Base-by-base conservation (phyloP, 768 basidiomycete species). In the Tylopilus intermedius region DNA sequence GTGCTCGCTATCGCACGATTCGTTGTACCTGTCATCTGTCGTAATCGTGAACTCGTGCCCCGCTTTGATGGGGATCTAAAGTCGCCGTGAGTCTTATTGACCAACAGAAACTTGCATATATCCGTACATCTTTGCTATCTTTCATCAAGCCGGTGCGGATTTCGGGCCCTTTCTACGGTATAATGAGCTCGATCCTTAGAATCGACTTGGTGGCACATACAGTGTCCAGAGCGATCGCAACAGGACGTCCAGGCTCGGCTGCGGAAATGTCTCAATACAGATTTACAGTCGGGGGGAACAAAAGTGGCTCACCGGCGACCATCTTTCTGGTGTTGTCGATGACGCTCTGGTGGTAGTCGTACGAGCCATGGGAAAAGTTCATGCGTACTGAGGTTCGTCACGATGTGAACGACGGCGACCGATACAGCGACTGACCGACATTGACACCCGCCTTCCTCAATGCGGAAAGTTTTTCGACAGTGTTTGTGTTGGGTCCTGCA, bases 321-420 rank as follows among this genome's bases (percentile, higher is more conserved):
- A 88, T 86, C 68, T 84, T 86, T 64, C 94, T 80, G 47, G 93
- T 88, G 78, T 98, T 98, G 76, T 98, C 94, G 68, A 99, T 93
- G 61, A 98, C 96, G 59, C 90, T 94, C 76, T 99, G 94, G 75
- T 98, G 96, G 71, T 95, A 98, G 64, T 94, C 93, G 72, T 99
- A 94, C 51, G 87, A 88, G 44, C 96, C 96, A 83, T 99, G 96
- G 50, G 95, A 98, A 71, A 98, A 99, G 81, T 99, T 99, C 96
- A 99, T 98, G 74, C 96, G 94, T 58, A 99, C 96, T 97, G 62
- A 26, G 4, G 42, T 29, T 41, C 50, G 39, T 51, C 50, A 27
- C 30, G 53, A 52, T 54, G 51, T 60, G 33, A 56, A 51, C 21
- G 45, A 47, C 40, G 35, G 32, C 6, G n/a, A 38, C 39, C 48